Conservation (phyloP, 805 yeast genomes). For the Wickerhamiella parazyma region DNA sequence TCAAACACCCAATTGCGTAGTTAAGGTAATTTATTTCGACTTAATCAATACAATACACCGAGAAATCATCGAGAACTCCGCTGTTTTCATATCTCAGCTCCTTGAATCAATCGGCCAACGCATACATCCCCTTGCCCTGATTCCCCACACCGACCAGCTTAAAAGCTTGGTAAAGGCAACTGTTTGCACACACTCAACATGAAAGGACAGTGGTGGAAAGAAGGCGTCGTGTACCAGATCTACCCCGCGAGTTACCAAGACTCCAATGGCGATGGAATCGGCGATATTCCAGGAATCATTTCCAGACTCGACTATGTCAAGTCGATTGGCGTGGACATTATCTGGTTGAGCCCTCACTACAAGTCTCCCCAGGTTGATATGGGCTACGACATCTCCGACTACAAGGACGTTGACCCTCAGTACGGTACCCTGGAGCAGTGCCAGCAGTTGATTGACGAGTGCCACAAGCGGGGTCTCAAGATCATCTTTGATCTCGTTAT, state of each 20-base stretch:
- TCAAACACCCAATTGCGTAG: too few relatives aligned
- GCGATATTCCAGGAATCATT: slow-evolving; percentile 43
- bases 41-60: too few relatives aligned
- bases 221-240: slow-evolving; percentile 42
- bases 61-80: too few relatives aligned
- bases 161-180: not conserved
- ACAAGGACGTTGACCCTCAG: slow-evolving; percentile 36
- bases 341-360: slow-evolving; percentile 47
- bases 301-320: slow-evolving; percentile 39
- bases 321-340: slow-evolving; percentile 36
- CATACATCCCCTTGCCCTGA: not conserved
- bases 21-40: too few relatives aligned
- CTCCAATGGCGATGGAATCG: slow-evolving; percentile 46
- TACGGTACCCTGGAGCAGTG: slow-evolving; percentile 44
- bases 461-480: slow-evolving; percentile 38
- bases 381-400: slow-evolving; percentile 49
- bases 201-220: slow-evolving; percentile 35
- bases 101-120: too few relatives aligned
- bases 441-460: slow-evolving; percentile 34
- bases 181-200: not conserved
- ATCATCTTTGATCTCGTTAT: slow-evolving; percentile 43
- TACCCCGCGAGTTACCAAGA: slow-evolving; percentile 51
- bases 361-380: slow-evolving; percentile 48
- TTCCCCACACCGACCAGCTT: not conserved
- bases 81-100: too few relatives aligned